These are phyloP conservation scores for Cyberlindnera japonica DNA, from an alignment of 805 yeast species.

Conservation along the genomic window DNA sequence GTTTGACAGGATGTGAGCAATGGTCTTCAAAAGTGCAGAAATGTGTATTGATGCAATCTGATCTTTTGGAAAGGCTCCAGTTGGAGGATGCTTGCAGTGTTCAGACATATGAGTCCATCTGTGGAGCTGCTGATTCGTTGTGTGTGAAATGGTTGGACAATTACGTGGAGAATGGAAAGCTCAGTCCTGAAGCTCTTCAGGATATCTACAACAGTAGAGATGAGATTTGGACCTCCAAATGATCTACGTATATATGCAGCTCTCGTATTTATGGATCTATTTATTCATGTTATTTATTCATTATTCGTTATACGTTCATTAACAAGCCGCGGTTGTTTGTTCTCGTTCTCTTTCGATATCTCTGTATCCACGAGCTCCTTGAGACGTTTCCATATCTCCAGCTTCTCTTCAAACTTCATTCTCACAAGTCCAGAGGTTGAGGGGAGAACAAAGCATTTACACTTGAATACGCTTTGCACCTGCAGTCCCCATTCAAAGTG, in stretches of 20 bases:
- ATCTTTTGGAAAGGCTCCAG: slow-evolving; percentile 16
- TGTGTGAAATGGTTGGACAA: slow-evolving; percentile 15
- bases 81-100: slow-evolving; percentile 10
- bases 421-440: slow-evolving; percentile 72
- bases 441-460: slow-evolving; percentile 56
- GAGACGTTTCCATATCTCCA: slow-evolving; percentile 46
- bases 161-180: slow-evolving; percentile 3
- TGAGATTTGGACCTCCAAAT: slow-evolving; percentile 15
- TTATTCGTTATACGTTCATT: background rate
- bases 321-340: no score
- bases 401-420: slow-evolving; percentile 41
- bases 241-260: no score
- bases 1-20: slow-evolving; percentile 17
- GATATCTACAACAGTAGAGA: slow-evolving; percentile 18
- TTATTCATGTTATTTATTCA: background rate
- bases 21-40: slow-evolving; percentile 11
- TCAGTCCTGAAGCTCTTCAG: slow-evolving; percentile 8
- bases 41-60: slow-evolving; percentile 21
- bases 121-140: slow-evolving; percentile 17
- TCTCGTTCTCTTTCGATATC: no score
- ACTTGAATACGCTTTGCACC: slow-evolving; percentile 9
- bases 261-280: slow-evolving; percentile 3
- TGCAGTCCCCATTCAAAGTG: slow-evolving; percentile 55
- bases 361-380: slow-evolving; percentile 7
- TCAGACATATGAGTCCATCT: slow-evolving; percentile 12